Base-by-base conservation (phyloP, 306 rosid species). In the Acacia acuminata region DNA sequence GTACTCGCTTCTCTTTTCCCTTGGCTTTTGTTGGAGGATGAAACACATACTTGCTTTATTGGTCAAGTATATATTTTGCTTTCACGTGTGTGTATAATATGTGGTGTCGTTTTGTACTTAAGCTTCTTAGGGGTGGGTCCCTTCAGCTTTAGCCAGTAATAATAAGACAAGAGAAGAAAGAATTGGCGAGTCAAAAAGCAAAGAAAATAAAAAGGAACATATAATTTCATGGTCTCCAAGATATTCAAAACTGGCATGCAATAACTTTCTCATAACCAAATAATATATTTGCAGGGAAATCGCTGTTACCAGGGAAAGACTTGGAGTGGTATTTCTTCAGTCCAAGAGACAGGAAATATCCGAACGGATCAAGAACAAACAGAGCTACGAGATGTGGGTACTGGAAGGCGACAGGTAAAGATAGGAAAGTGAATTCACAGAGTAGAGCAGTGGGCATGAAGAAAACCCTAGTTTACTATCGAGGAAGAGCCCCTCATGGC, bases 371-470 rank as follows among this genome's bases (percentile, higher is more conserved):
- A 61, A 93, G 98, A 83, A 95, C 98, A 0, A 95, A 95, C 38
- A 88, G 98, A 4, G 98, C 98, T 48, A 95, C 98, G 0, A 95
- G 92, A 82, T 91, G 90, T 2, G 98, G 98, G 42, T 95, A 95
- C 51, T 95, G 98, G 98, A 95, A 95, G 83, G 98, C 98, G 0
- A 95, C 98, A 0, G 98, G 98, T 13, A 95, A 95, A 75, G 98
- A 95, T 73, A 70, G 98, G 20, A 95, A 93, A 58, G 98, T 95
- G 51, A 91, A 91, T 50, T 95, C 98, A 0, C 92, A 87, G 66
- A n/a, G 85, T 10, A 83, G 93, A 0, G 82, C 94, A 0, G 98
- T 95, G 19, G 98, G 98, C 1, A 92, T 81, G 97, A 95, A 95
- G 88, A 95, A 95, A 91, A 95, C 98, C 85, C 89, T 95, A 78